Base-by-base conservation (phyloP, 2,329 filamentous ascomycete species). In the Hymenoscyphus repandus region DNA sequence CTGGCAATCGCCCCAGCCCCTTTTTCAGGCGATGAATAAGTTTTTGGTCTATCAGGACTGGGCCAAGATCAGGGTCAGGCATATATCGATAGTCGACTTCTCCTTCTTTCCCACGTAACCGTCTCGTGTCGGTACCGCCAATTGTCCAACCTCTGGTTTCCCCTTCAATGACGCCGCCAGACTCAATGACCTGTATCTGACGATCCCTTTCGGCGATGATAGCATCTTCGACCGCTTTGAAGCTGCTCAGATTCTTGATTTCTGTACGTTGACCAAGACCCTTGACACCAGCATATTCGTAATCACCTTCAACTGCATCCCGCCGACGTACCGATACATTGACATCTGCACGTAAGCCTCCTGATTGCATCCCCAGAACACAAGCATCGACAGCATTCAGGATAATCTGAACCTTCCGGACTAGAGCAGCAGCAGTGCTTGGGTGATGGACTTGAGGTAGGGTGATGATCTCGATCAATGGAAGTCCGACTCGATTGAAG, bases 71-170 rank as follows among this genome's bases (percentile, higher is more conserved):
- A 5, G 93, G 89, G 66, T 99, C 93, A 0, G 93, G 92, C 92
- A 99, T 97, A 66, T 99, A 99, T 38, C 93, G 79, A 69, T 99
- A 99, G 68, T 99, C 93, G 5, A 97, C 90, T 65, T 96, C 92
- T 43, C 93, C 93, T 68, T 97, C 93, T 68, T 99, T 99, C 22
- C 90, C 90, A 62, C 93, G 80, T 39, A 99, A 72, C 37, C 86
- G 79, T 52, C 82, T 83, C 3, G 93, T 97, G 66, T 90, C 85
- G 3, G 82, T 90, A 56, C 83, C 85, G 2, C 90, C 90, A 20
- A 96, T 78, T 1, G 89, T 87, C 90, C 91, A 99, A 5, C 93
- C 92, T 51, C 93, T 80, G 6, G 93, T 99, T 72, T 99, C 93
- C 40, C 91, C 89, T 58, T 83, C 78, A 45, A 96, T 78, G 0